Base-by-base conservation (phyloP, 768 basidiomycete species). In the Amanita subjunquillea region DNA sequence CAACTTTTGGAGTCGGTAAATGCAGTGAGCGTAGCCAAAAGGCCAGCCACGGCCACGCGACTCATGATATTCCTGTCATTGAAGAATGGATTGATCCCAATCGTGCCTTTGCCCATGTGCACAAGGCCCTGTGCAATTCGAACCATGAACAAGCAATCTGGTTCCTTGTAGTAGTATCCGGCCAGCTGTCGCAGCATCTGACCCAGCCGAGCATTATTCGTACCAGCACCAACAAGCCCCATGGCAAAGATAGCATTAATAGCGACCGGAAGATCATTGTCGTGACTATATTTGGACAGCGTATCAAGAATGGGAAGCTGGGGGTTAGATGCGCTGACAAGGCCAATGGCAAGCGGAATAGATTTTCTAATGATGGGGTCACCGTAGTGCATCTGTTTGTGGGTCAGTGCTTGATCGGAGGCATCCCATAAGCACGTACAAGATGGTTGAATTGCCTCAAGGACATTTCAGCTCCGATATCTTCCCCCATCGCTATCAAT, bases 21-120 rank as follows among this genome's bases (percentile, higher is more conserved):
- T 23, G 91, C 91, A 3, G 89, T 84, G 51, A 98, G 63, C 0
- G 90, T 87, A 9, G 92, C 84, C 54, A 99, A 69, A 37, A 98
- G 67, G 46, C 95, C 96, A 34, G 93, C 92, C 12, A 96, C 77
- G 4, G 92, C 92, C 1, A 89, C 82, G 48, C 85, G 79, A 61
- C 82, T 88, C 86, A 98, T 87, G 62, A 95, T 85, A 50, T 78
- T 81, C 37, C 95, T 81, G 67, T 98, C 95, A 32, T 79, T 79
- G 78, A 89, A 97, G 84, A 96, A 97, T 3, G 96, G 95, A 66
- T 95, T 97, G 59, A 99, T 73, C 9, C 90, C 89, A 63, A 99
- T 90, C 12, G 94, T 97, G 34, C 96, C 96, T 70, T 99, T 99
- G 66, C 96, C 96, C 94, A 98, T 94, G 67, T 97, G 92, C n/a